A percentile compares a stretch with the other conserved stretches of the same genome.
These are phyloP conservation scores for Talaromyces albobiverticillius DNA, from an alignment of 2,329 filamentous ascomycete species.

Conservation along the genomic window DNA sequence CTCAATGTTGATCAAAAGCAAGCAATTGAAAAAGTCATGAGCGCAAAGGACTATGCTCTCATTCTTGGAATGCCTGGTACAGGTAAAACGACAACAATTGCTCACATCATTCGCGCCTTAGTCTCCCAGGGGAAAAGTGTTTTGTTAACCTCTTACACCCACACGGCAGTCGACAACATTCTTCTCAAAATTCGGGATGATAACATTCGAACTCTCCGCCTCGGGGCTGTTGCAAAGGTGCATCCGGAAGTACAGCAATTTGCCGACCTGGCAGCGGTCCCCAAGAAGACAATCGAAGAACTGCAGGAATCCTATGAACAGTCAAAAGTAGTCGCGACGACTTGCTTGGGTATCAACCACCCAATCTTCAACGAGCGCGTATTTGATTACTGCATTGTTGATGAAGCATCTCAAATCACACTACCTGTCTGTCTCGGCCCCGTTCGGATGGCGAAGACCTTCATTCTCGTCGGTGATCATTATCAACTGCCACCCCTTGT, in stretches of 20 bases:
- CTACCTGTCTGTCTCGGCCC: slow-evolving; percentile 91
- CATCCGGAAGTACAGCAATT: slow-evolving; percentile 86
- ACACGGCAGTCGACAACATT: slow-evolving; percentile 98
- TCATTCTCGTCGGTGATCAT: slow-evolving; percentile 94
- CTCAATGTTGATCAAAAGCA: slow-evolving; percentile 84
- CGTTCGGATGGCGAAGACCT: slow-evolving; percentile 86
- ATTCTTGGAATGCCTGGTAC: slow-evolving; percentile 98
- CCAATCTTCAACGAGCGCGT: slow-evolving; percentile 80
- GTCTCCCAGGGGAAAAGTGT: slow-evolving; percentile 89
- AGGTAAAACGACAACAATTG: slow-evolving; percentile 96
- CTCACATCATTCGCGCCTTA: slow-evolving; percentile 90
- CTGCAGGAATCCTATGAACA: slow-evolving; percentile 80
- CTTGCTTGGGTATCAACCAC: slow-evolving; percentile 89
- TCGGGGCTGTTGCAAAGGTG: slow-evolving; percentile 81
- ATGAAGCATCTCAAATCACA: slow-evolving; percentile 97
- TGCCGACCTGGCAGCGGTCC: slow-evolving; percentile 70
- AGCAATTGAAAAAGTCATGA: slow-evolving; percentile 94
- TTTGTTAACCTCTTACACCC: slow-evolving; percentile 90
- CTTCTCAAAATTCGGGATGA: slow-evolving; percentile 83
- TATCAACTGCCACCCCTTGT: slow-evolving; percentile 94
- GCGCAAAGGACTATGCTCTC: slow-evolving; percentile 90
- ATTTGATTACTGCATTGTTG: slow-evolving; percentile 98
- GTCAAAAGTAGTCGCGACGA: slow-evolving; percentile 87
- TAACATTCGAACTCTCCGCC: slow-evolving; percentile 73
- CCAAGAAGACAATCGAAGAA: slow-evolving; percentile 75